Conservation (phyloP, 2,329 filamentous ascomycete species). For the Penicillium sp. region DNA sequence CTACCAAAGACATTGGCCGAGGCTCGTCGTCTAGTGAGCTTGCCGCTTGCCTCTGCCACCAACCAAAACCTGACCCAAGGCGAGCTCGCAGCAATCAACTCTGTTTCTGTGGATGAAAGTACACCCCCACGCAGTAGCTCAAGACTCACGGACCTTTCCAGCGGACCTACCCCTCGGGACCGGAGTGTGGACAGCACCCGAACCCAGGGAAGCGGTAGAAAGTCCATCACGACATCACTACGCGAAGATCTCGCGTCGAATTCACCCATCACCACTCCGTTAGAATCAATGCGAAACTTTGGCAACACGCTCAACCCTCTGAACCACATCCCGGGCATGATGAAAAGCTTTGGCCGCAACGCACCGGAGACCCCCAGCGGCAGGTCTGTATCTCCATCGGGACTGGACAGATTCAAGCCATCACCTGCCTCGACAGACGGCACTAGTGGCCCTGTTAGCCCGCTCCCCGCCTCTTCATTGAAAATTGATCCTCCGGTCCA, state of each 20-base stretch:
- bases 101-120: conserved; percentile 33
- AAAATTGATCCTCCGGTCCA: conserved; percentile 61
- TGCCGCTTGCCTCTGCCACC: conserved; percentile 51
- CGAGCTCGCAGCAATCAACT: conserved; percentile 53
- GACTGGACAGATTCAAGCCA: conserved; percentile 41
- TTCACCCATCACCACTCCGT: conserved; percentile 53
- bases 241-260: conserved; percentile 25
- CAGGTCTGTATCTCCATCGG: conserved; percentile 43
- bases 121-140: conserved; percentile 37
- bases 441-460: conserved; percentile 10
- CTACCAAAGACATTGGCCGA: conserved; percentile 92
- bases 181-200: conserved; percentile 69
- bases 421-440: conserved; percentile 23
- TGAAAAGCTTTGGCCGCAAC: conserved; percentile 68
- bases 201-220: conserved; percentile 44
- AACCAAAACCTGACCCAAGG: conserved; percentile 48
- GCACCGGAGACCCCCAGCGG: conserved; percentile 45
- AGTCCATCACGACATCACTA: conserved; percentile 31
- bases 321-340: conserved; percentile 73
- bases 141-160: conserved; percentile 64
- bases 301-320: conserved; percentile 81
- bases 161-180: conserved; percentile 64
- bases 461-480: conserved; percentile 9
- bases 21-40: conserved; percentile 79
- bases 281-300: conserved; percentile 79